Base-by-base conservation (phyloP, 2,329 filamentous ascomycete species). In the Sarocladium strictum region DNA sequence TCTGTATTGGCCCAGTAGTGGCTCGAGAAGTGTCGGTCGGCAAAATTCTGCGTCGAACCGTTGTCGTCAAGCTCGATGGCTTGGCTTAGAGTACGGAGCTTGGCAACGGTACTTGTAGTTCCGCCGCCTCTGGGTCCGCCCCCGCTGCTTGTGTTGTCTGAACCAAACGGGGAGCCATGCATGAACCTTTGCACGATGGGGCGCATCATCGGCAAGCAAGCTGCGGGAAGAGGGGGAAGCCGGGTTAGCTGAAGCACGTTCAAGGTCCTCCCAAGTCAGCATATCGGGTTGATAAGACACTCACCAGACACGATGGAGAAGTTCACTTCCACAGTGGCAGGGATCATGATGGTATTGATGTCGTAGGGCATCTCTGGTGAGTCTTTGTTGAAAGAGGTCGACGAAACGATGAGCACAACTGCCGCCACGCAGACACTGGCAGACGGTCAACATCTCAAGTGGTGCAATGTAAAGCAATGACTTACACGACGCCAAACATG, bases 21-120 rank as follows among this genome's bases (percentile, higher is more conserved):
- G 49, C 49, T 38, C 23, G 27, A 14, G 49, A 35, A 52, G 49
- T 52, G 35, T 23, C 49, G 26, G 49, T 52, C 49, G 29, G 27
- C 49, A 10, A 52, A 35, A 26, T 52, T 52, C 45, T 52, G 27
- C 29, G 49, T 52, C 24, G 26, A 33, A 29, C 49, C 21, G 45
- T 52, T 23, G 27, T 52, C 27, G 27, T 52, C 49, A 11, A 52
- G 26, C 49, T 52, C 49, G n/a, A 35, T 52, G 49, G 29, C 27
- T 17, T 29, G 27, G n/a, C 6, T 35, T 3, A 35, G 29, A 12
- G 49, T 35, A 7, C n/a, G 29, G 4, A 35, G 27, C 29, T 52
- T 35, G 49, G 37, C 29, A 15, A 19, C 33, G 27, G 49, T 52
- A 26, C 49, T 38, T 37, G 49, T 52, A 35, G 7, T 21, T 38